A percentile compares a stretch with the other conserved stretches of the same genome.
These are phyloP conservation scores for Penicillium sp. DNA, from an alignment of 2,329 filamentous ascomycete genomes.

Conservation along the genomic window DNA sequence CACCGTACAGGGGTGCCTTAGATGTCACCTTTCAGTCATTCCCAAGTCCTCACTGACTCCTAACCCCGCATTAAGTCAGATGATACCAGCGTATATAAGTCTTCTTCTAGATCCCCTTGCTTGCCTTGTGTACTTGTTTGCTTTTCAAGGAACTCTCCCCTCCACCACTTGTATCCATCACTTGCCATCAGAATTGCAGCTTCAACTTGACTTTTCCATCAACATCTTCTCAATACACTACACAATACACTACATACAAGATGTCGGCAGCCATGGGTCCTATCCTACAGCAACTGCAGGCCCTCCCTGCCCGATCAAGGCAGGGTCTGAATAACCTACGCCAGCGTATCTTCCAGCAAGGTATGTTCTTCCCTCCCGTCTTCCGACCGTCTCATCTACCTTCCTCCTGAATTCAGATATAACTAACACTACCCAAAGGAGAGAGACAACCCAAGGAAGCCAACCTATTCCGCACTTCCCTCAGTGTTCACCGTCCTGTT, in stretches of 20 bases:
- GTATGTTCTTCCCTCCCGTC: constrained; percentile 10
- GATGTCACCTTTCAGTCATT: constrained; percentile 19
- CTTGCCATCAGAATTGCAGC: background rate
- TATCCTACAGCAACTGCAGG: constrained; percentile 20
- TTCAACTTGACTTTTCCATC: constrained; percentile 2
- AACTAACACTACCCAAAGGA: constrained; percentile 15
- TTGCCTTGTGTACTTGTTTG: background rate
- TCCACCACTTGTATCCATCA: background rate
- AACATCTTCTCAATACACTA: background rate
- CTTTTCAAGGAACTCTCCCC: background rate
- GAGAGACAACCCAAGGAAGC: constrained; percentile 30
- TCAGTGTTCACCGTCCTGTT: constrained; percentile 34
- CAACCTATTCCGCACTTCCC: constrained; percentile 29
- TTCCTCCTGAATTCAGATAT: background rate
- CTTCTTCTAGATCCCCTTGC: background rate
- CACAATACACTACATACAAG: background rate
- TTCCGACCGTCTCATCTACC: background rate
- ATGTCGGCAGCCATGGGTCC: constrained; percentile 26
- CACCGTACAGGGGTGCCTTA: constrained; percentile 18
- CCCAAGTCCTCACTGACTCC: constrained; percentile 7
- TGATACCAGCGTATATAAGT: constrained; percentile 22
- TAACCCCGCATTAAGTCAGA: constrained; percentile 27
- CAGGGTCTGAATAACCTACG: constrained; percentile 26
- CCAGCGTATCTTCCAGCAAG: constrained; percentile 27
- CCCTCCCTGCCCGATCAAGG: constrained; percentile 23